Evolutionary conservation across 2,329 filamentous ascomycete genomes (phyloP).

Genomic region (Colletotrichum theobromicola): DNA sequence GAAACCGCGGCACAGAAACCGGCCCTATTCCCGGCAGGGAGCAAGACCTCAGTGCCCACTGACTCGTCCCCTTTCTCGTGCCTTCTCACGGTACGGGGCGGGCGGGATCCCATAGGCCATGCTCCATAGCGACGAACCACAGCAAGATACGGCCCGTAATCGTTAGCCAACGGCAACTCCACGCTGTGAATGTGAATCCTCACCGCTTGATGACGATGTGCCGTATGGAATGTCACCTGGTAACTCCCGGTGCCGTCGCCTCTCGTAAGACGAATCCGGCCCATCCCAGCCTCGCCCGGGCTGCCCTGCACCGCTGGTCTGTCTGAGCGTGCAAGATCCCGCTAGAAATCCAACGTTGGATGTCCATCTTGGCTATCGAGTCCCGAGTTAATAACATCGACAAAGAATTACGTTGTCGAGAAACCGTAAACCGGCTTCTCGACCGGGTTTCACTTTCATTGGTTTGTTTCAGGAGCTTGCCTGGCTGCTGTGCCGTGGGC

Average conservation of each 20-base stretch:
- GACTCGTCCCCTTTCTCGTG: slow-evolving; percentile 12
- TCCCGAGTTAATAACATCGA: not conserved
- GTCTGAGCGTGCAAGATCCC: not conserved
- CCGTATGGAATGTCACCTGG: slow-evolving; percentile 15
- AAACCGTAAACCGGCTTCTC: not conserved
- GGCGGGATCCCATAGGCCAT: not conserved
- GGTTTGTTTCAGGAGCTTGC: slow-evolving; percentile 13
- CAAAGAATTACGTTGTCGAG: not conserved
- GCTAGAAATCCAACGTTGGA: not conserved
- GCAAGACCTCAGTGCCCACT: not conserved
- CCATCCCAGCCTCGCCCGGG: slow-evolving; percentile 2
- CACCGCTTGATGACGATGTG: slow-evolving; percentile 19
- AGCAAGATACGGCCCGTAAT: slow-evolving; percentile 19
- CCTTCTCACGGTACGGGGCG: slow-evolving; percentile 9
- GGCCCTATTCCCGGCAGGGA: slow-evolving; percentile 1
- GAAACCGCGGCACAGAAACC: slow-evolving; percentile 9
- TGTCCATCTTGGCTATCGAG: not conserved
- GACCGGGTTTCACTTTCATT: slow-evolving; percentile 15
- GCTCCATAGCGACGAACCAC: not conserved
- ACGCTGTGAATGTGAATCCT: slow-evolving; percentile 7
- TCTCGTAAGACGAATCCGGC: slow-evolving; percentile 1
- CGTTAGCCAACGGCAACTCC: slow-evolving; percentile 17
- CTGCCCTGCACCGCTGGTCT: not conserved
- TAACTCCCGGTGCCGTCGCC: not conserved
- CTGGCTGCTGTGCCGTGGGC: not conserved